Evolutionary conservation across 148 eudicot genomes (phyloP), one percentile per base, ranked within the genome.

Genomic region (Rhododendron simsii): DNA sequence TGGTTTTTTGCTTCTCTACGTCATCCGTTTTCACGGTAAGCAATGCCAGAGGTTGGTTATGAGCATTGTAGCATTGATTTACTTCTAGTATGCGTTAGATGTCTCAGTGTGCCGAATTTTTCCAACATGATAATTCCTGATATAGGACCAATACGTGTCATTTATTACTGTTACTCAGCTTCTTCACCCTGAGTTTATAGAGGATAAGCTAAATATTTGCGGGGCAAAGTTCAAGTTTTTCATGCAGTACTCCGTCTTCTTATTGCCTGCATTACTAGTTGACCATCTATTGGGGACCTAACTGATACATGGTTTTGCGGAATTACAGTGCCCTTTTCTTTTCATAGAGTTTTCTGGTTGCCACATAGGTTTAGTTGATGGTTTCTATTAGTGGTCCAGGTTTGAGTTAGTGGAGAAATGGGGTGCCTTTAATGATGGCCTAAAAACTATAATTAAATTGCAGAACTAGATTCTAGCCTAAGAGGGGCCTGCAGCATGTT

Each of bases 21-120:
- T 84, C 98, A 96, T 85, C 93, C 92, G 83, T 85, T 93, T 87
- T 90, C 94, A 83, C 92, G 86, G 99, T 96, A 83, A 92, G 98
- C 90, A 44, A 7, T 1, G 44, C 2, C 33, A 1, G n/a, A 33
- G 33, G 33, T 85, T 80, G 50, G 45, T 15, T 45, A 77, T 15
- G 21, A 53, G 39, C 77, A 84, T 47, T 81, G 76, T 69, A 10
- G n/a, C 35, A 20, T 47, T 65, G 59, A 88, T 63, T 47, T 87
- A 71, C 65, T 79, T 21, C 67, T 28, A 57, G 85, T 61, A 39
- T 81, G 37, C 69, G 20, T 69, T 71, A 35, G 45, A 67, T 10
- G 41, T 67, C 37, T 81, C 71, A 57, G 26, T 9, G 57, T 8
- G 7, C 23, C 44, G 15, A 83, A 45, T 44, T 67, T 69, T 21